Conservation (phyloP, 495 filamentous ascomycete species). For the Penicillium waksmanii region DNA sequence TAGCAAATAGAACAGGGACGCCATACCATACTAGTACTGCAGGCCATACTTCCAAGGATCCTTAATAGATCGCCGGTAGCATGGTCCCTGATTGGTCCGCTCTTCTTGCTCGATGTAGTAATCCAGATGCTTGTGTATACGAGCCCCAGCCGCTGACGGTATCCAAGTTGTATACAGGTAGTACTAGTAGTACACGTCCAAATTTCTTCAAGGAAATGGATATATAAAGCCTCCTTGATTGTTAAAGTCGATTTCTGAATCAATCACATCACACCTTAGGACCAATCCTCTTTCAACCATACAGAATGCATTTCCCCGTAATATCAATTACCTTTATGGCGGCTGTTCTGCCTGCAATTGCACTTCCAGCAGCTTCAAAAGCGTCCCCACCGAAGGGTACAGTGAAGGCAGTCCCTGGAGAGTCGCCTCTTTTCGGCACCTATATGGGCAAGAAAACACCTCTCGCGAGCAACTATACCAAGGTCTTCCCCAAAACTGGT, state of each 20-base stretch:
- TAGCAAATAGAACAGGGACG: too few relatives aligned
- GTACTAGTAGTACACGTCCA: too few relatives aligned
- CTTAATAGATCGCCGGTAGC: too few relatives aligned
- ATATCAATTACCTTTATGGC: constrained; percentile 11
- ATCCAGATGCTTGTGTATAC: too few relatives aligned
- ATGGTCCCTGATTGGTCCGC: too few relatives aligned
- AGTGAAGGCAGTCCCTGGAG: constrained; percentile 37
- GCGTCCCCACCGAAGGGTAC: neutral
- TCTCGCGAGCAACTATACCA: constrained; percentile 13
- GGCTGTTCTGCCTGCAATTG: constrained; percentile 5
- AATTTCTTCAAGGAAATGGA: too few relatives aligned
- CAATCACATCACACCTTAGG: neutral
- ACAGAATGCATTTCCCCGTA: neutral
- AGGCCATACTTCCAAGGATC: too few relatives aligned
- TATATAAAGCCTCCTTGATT: too few relatives aligned
- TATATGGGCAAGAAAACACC: constrained; percentile 43
- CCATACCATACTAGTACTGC: too few relatives aligned
- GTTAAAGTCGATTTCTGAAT: neutral
- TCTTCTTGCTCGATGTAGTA: too few relatives aligned
- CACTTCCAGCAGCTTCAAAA: constrained; percentile 1
- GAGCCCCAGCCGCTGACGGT: too few relatives aligned
- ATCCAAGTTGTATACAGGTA: too few relatives aligned
- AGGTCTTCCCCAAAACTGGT: constrained; percentile 11
- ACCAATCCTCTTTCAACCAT: neutral
- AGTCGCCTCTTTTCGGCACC: constrained; percentile 44